Evolutionary conservation across 345 rosid species (phyloP), one percentile per base, ranked within the genome.

Genomic region (Melastoma malabathricum): DNA sequence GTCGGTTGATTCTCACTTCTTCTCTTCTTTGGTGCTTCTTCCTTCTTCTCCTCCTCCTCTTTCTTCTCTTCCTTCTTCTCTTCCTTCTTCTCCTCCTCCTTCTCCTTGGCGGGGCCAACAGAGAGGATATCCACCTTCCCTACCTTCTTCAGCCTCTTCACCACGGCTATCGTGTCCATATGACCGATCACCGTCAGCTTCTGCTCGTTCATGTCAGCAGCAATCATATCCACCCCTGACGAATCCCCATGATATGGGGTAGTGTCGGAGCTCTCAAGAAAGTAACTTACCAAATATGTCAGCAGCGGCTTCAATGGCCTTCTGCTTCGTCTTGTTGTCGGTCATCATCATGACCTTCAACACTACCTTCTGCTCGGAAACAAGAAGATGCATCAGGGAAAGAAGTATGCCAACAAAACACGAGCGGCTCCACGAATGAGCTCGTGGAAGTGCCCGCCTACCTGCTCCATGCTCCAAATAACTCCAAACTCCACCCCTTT

Each of bases 151-250:
- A 62, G 57, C 63, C 62, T 67, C 54, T 57, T 58, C 48, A 59
- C 72, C 23, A 67, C 56, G 15, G 63, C 67, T 52, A 62, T 51
- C 16, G 57, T 46, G 61, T 67, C 72, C 63, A 67, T 54, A 43
- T 54, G 18, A 7, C 72, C 72, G 29, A 62, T 50, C 44, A 62
- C 57, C 2, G 64, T 67, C 60, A 67, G 41, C 64, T 50, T 67
- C 64, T 58, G 67, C 19, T 67, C 67, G 29, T 59, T 62, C 44
- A 55, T 12, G 13, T 67, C 64, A 5, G 67, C 67, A 5, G 56
- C 63, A 18, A 67, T 58, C 2, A 67, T 58, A 17, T 60, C 64
- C 64, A 60, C 58, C 27, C 64, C 64, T 60, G 17, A 10, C 15
- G 12, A 34, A 34, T 22, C 25, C 25, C 25, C 25, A 22, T 4